phyloP scores from a whole-genome alignment of 768 basidiomycete genomes.

The Amanita pallidorosea region DNA sequence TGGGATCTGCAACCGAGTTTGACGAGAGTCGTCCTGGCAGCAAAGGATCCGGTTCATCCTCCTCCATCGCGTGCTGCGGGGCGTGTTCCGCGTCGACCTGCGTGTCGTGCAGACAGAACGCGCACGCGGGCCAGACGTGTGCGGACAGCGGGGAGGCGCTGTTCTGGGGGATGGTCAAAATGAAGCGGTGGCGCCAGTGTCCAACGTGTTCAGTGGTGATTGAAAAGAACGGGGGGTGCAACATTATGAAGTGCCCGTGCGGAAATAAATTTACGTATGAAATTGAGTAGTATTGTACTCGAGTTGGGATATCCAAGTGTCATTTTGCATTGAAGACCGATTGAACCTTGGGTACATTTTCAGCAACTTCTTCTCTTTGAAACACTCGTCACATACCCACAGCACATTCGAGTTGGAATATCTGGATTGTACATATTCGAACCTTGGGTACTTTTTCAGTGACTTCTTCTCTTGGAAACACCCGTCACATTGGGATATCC shows the following conservation, averaged over 20 bases:
- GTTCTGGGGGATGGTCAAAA: neutral
- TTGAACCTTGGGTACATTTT: too few relatives aligned
- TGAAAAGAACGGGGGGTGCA: slow-evolving; percentile 6
- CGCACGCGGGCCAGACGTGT: slow-evolving; percentile 2
- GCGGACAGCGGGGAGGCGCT: neutral
- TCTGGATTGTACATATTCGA: too few relatives aligned
- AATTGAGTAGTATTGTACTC: neutral
- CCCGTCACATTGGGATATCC: too few relatives aligned
- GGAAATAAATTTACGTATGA: slow-evolving; percentile 1
- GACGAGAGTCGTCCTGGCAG: neutral
- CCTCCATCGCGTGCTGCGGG: slow-evolving; percentile 10
- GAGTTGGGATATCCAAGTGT: too few relatives aligned
- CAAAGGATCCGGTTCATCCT: neutral
- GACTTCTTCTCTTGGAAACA: too few relatives aligned
- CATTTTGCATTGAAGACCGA: neutral
- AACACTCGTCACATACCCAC: too few relatives aligned
- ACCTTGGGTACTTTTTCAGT: too few relatives aligned
- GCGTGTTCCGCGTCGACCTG: slow-evolving; percentile 7
- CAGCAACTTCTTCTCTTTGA: too few relatives aligned
- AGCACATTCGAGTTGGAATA: too few relatives aligned
- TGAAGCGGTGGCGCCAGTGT: slow-evolving; percentile 2
- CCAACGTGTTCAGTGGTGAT: slow-evolving; percentile 1
- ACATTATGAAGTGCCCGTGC: slow-evolving; percentile 1
- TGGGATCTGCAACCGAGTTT: neutral
- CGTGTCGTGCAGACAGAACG: neutral